Base-by-base conservation (phyloP, 352 stramenopile genomes). In the Phytophthora nicotianae region DNA sequence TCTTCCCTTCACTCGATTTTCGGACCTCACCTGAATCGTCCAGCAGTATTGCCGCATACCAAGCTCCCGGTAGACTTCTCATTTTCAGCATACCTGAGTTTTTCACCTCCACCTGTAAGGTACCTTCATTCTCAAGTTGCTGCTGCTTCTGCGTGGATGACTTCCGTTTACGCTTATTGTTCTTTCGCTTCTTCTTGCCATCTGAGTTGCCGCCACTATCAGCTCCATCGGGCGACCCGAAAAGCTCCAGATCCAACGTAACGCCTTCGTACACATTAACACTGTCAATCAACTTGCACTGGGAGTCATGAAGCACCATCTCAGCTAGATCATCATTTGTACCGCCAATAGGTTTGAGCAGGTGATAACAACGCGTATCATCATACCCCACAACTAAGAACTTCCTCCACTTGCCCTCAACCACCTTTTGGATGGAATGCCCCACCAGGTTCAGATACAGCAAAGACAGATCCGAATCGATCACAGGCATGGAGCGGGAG, bases 401-500 rank as follows among this genome's bases (percentile, higher is more conserved):
- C 41, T 91, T 91, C 37, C 75, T 83, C 84, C 84, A 95, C 63
- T 95, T 92, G 41, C 81, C 81, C 17, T 95, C 85, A 9, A 90
- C 69, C 14, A 83, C 77, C 66, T 90, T 91, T 57, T 91, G 81
- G 20, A 95, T 75, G 5, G 55, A 74, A 45, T 91, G 80, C 0
- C 86, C 86, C 3, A 95, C 70, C 40, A 95, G 64, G 45, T 74
- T 91, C 38, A 79, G 63, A 17, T 92, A 91, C 27, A 91, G 70
- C 50, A 72, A 41, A 5, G 69, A 75, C 24, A 93, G 54, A 51
- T 81, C 79, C 10, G 50, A 20, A 49, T 93, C 79, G 3, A 77
- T 50, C 3, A 90, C 70, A 35, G 79, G 65, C 52, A 91, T 74
- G 26, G 71, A 89, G 2, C 83, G 79, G 24, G 81, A 86, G 33